These are phyloP conservation scores for Closterium sp. DNA, from an alignment of 139 green algal species.

Conservation along the genomic window DNA sequence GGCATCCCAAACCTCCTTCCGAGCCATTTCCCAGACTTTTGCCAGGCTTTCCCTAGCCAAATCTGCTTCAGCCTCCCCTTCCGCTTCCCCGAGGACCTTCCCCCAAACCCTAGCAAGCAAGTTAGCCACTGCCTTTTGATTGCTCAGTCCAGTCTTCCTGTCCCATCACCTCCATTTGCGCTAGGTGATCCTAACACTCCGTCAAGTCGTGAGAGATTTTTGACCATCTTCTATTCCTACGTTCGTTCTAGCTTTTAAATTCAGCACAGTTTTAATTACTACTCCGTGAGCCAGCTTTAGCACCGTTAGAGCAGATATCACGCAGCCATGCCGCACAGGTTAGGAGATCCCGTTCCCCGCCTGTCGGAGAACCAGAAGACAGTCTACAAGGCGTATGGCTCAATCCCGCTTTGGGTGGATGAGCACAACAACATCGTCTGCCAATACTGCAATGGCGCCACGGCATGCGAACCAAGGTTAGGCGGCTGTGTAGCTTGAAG, in stretches of 20 bases:
- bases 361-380: conserved; percentile 24
- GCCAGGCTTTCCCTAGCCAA: not conserved
- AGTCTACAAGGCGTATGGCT: conserved; percentile 27
- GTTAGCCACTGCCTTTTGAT: not conserved
- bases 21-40: too few species aligned
- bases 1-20: not conserved
- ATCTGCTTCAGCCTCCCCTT: not conserved
- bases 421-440: not conserved
- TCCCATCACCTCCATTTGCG: not conserved
- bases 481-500: not conserved
- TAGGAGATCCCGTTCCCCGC: conserved; percentile 8
- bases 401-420: conserved; percentile 16
- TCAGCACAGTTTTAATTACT: too few species aligned
- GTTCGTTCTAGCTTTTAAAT: too few species aligned
- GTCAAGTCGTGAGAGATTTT: too few species aligned
- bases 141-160: too few species aligned
- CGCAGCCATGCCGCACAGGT: conserved; percentile 14
- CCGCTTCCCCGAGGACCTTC: not conserved
- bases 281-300: not conserved
- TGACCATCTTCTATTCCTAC: too few species aligned
- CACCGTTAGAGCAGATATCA: not conserved
- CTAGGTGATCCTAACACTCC: too few species aligned
- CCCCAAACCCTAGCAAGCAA: not conserved
- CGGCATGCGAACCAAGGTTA: not conserved
- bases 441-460: conserved; percentile 16